phyloP scores from a whole-genome alignment of 805 yeast species.

The Brettanomyces anomalus region DNA sequence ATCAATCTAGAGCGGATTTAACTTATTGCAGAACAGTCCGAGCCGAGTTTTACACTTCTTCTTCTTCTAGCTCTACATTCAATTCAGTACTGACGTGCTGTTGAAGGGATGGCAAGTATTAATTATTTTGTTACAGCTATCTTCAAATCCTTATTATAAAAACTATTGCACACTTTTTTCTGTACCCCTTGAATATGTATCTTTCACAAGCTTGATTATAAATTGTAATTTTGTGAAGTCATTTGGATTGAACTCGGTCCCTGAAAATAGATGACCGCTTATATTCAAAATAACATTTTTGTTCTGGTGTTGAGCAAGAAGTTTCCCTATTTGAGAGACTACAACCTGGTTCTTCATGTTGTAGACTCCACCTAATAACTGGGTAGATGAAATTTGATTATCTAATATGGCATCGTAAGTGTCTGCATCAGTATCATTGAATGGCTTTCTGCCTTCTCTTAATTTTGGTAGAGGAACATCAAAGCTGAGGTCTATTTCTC shows the following conservation, averaged over 20 bases:
- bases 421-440: slow-evolving; percentile 12
- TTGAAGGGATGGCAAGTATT: no score
- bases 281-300: slow-evolving; percentile 35
- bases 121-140: no score
- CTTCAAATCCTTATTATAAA: no score
- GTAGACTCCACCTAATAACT: slow-evolving; percentile 37
- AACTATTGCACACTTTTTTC: background rate
- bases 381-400: slow-evolving; percentile 14
- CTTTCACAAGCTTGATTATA: slow-evolving; percentile 1
- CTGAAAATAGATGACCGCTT: slow-evolving; percentile 35
- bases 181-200: background rate
- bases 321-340: slow-evolving; percentile 40
- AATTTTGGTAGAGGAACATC: slow-evolving; percentile 28
- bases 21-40: no score
- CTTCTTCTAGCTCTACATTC: no score
- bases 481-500: slow-evolving; percentile 39
- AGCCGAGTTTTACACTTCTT: no score
- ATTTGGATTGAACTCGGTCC: background rate
- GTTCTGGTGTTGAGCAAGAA: slow-evolving; percentile 26
- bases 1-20: no score
- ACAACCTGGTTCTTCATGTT: slow-evolving; percentile 37
- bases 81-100: no score
- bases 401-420: slow-evolving; percentile 20
- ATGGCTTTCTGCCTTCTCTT: slow-evolving; percentile 10
- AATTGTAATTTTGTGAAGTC: slow-evolving; percentile 1